Percentiles rank a stretch among this genome's conserved stretches.
Conservation (phyloP, 306 rosid species). For the Malus domestica region DNA sequence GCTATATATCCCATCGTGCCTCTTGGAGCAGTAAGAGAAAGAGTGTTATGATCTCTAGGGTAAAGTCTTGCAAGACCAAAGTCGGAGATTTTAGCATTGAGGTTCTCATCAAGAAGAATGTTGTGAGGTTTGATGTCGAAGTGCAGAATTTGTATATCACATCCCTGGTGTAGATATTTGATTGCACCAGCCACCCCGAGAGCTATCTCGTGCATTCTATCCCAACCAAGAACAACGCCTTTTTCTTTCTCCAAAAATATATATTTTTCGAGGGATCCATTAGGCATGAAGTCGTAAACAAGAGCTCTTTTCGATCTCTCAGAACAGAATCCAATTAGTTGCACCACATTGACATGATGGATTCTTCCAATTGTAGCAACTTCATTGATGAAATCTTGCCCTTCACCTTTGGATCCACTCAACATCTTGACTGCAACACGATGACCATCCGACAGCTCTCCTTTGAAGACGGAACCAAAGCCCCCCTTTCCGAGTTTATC, state of each 20-base stretch:
- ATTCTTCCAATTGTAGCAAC: conserved; percentile 3
- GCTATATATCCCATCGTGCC: conserved; percentile 15
- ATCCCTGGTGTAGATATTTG: conserved; percentile 8
- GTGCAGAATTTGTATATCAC: conserved; percentile 12
- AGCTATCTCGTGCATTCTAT: conserved; percentile 6
- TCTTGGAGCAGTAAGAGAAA: neutral
- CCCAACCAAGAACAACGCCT: neutral
- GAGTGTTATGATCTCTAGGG: neutral
- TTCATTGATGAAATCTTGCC: conserved; percentile 3
- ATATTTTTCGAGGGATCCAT: conserved; percentile 5
- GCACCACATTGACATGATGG: conserved; percentile 15
- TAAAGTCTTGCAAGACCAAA: conserved; percentile 13
- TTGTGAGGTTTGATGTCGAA: conserved; percentile 16
- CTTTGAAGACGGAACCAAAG: conserved; percentile 4
- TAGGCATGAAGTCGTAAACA: conserved; percentile 9
- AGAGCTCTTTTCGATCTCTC: conserved; percentile 6
- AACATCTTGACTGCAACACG: conserved; percentile 3
- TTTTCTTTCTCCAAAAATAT: neutral
- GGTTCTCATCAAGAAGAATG: conserved; percentile 7
- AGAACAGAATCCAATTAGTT: conserved; percentile 4
- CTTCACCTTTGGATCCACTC: conserved; percentile 3
- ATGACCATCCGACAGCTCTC: neutral
- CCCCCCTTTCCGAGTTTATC: neutral
- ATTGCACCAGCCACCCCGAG: neutral
- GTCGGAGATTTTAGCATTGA: conserved; percentile 1